phyloP scores from a whole-genome alignment of 805 yeast genomes.

The Saturnispora besseyi region DNA sequence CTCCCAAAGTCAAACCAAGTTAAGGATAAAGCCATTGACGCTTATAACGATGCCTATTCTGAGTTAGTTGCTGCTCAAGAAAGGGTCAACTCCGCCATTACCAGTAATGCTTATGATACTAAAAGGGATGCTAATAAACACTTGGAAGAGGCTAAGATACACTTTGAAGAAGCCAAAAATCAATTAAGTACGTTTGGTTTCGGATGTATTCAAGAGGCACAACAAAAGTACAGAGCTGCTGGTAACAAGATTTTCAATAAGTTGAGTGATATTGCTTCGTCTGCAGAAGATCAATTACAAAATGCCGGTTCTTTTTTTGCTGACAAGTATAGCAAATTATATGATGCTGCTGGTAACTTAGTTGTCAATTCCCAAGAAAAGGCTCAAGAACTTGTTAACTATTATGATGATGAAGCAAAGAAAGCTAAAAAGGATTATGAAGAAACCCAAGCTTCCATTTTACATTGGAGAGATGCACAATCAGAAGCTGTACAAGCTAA shows the following conservation, averaged over 20 bases:
- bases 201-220: conserved; percentile 1
- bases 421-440: conserved; percentile 23
- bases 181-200: conserved; percentile 6
- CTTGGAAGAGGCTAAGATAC: conserved; percentile 28
- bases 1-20: conserved; percentile 8
- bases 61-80: conserved; percentile 27
- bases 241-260: conserved; percentile 7
- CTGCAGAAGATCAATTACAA: conserved; percentile 1
- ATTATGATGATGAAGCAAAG: background rate
- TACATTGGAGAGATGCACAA: conserved; percentile 24
- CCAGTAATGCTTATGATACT: background rate
- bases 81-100: conserved; percentile 23
- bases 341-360: conserved; percentile 7
- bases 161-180: conserved; percentile 13
- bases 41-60: conserved; percentile 22
- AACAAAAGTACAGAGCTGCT: conserved; percentile 2
- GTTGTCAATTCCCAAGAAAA: conserved; percentile 15
- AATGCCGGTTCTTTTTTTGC: background rate
- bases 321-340: conserved; percentile 9
- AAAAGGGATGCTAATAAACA: conserved; percentile 2
- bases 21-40: conserved; percentile 10
- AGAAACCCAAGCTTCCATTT: conserved; percentile 23
- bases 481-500: conserved; percentile 23
- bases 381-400: background rate
- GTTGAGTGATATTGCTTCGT: conserved; percentile 3